Base-by-base conservation (phyloP, 2,329 filamentous ascomycete genomes). In the Cytospora chrysosperma region DNA sequence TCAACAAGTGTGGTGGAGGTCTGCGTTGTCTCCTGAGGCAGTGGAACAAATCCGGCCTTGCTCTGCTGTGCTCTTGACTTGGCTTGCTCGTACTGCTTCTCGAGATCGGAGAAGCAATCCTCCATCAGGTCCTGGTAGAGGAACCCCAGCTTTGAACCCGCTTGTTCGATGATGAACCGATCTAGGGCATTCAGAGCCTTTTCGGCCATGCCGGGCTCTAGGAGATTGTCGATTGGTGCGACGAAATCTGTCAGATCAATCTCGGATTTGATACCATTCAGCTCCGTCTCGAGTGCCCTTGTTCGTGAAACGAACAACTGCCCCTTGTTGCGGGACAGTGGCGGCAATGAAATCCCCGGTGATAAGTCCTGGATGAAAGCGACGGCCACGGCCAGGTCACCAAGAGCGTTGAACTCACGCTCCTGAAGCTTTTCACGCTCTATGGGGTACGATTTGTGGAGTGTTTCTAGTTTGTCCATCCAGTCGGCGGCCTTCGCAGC, bases 41-140 rank as follows among this genome's bases (percentile, higher is more conserved):
- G 40, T 0, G 71, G 67, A 1, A 71, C 61, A 13, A 68, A 68
- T 19, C 72, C 68, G 0, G 59, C 28, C 19, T 72, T 65, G 10
- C 8, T 37, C 21, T 69, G 64, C 26, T 71, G 19, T 8, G 28
- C 12, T 15, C 72, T 71, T 4, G 67, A 65, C 49, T 72, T 72
- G 5, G 65, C 50, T 5, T 73, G 59, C 17, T 71, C 62, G 17
- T 72, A 70, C 26, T 72, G 72, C 0, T 66, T 63, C 21, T 76
- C 61, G 0, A 82, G 65, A 6, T 73, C 69, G 1, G 66, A 43
- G 0, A 81, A 52, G 58, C 74, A 76, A 1, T 78, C 74, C 0
- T 79, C 71, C 3, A 81, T 68, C 8, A 79, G 58, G 52, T 81
- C 76, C 52, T 79, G 71, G 64, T 82, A 83, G 0, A 82, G 67